Evolutionary conservation across 129 eudicot genomes (phyloP).

Genomic region (Escallonia rubra): DNA sequence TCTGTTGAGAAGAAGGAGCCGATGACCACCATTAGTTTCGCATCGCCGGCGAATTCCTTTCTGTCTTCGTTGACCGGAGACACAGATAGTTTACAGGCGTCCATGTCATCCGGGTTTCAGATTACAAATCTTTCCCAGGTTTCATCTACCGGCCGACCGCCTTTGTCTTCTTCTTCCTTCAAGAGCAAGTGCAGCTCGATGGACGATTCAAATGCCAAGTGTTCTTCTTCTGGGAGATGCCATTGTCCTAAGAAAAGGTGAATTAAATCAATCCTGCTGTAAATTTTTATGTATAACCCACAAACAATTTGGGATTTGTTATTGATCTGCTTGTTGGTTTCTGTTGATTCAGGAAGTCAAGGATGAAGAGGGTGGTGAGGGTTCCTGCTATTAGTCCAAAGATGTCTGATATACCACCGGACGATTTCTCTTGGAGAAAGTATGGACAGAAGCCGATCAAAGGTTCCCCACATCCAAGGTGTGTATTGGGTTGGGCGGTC

Average conservation of each 20-base stretch:
- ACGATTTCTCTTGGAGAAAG: slow-evolving; percentile 95
- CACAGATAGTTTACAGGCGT: slow-evolving; percentile 66
- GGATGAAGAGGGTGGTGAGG: slow-evolving; percentile 66
- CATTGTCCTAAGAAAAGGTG: slow-evolving; percentile 97
- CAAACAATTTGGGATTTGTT: too few species aligned
- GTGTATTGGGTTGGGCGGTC: neutral
- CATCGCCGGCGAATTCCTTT: slow-evolving; percentile 48
- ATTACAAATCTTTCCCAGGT: slow-evolving; percentile 69
- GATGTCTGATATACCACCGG: slow-evolving; percentile 97
- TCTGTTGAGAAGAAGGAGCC: slow-evolving; percentile 52
- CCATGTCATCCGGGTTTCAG: slow-evolving; percentile 92
- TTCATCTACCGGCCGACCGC: slow-evolving; percentile 73
- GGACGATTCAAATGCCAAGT: slow-evolving; percentile 66
- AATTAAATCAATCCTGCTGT: neutral
- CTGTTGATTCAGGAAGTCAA: slow-evolving; percentile 53
- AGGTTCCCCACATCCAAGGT: slow-evolving; percentile 28
- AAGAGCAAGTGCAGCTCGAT: slow-evolving; percentile 86
- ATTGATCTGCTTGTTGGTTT: too few species aligned
- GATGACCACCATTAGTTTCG: slow-evolving; percentile 61
- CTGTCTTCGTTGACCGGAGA: slow-evolving; percentile 76
- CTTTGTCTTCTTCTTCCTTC: slow-evolving; percentile 61
- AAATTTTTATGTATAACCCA: neutral
- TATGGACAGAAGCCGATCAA: slow-evolving; percentile 98
- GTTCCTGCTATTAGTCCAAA: slow-evolving; percentile 92
- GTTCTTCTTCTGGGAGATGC: slow-evolving; percentile 78